Evolutionary conservation across 148 eudicot species (phyloP), one percentile per base, ranked within the genome.

Genomic region (Amaranthus hypochondriacus): DNA sequence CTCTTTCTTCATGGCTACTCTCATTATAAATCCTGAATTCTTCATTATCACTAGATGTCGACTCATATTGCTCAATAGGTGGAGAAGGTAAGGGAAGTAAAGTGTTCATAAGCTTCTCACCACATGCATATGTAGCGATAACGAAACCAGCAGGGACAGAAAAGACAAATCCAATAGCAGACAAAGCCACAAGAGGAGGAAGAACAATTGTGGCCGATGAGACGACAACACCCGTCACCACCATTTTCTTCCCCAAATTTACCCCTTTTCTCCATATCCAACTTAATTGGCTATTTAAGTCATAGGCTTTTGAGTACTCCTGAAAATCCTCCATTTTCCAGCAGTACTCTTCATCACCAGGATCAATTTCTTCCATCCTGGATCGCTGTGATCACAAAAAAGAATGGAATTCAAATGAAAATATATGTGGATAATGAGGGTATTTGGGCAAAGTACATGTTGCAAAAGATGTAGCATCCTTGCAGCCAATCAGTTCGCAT

Each of bases 181-280:
- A 85, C 69, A 87, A 56, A 39, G 82, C 89, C 10, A 93, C 79
- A 56, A 90, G 80, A 0, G 92, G 87, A 74, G 96, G 98, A 72
- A 93, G 84, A 76, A 91, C 77, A 47, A 93, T 62, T 1, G 98
- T 88, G 18, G 83, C 86, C 43, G 98, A 85, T 58, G 98, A 84
- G 59, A 88, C 82, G 54, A 89, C 77, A 15, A 83, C 72, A 42
- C 94, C 89, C 0, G 89, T 75, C 1, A 90, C 48, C 18, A 77
- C 83, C 73, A 86, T 74, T 75, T 80, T 90, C 80, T 83, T 90
- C 47, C 96, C 94, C n/a, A 87, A 56, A 58, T 62, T 71, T 57
- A 88, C 72, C 58, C 89, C 89, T 69, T 56, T 77, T 62, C 79
- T 56, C 77, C 87, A 76, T 14, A 88, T 66, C 88, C 87, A 74